Percentiles rank a stretch among this genome's conserved stretches.
These are phyloP conservation scores for Omphalea diandra DNA, from an alignment of 441 rosid genomes.

Conservation along the genomic window DNA sequence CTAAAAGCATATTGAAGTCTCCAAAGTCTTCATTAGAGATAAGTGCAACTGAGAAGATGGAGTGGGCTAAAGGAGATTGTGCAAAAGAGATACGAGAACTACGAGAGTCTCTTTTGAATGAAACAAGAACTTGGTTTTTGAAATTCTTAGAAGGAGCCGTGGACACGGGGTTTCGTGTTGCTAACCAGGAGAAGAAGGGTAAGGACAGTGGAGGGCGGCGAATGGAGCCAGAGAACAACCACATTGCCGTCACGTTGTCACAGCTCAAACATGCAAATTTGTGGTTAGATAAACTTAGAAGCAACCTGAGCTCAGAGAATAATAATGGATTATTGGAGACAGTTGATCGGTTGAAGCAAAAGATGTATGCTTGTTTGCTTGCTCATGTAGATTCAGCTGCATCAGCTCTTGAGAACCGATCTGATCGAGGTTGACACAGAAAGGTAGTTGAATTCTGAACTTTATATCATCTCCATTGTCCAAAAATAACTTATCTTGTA, in stretches of 20 bases:
- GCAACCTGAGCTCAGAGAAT: conserved; percentile 35
- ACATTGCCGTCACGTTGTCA: conserved; percentile 69
- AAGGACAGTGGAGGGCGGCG: conserved; percentile 33
- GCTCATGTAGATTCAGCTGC: conserved; percentile 80
- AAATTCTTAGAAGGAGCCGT: conserved; percentile 72
- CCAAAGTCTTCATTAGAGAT: conserved; percentile 35
- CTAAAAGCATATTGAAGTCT: conserved; percentile 38
- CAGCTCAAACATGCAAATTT: conserved; percentile 80
- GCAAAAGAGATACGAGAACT: conserved; percentile 53
- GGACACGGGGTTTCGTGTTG: conserved; percentile 55
- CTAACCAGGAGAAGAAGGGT: conserved; percentile 47
- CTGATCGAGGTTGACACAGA: conserved; percentile 41
- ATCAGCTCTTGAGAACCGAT: conserved; percentile 57
- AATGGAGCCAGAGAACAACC: conserved; percentile 49
- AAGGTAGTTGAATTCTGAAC: background rate
- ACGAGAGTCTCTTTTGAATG: conserved; percentile 45
- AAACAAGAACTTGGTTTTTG: conserved; percentile 74
- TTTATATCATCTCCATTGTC: conserved; percentile 19
- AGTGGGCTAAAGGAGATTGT: conserved; percentile 74
- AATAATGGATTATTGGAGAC: conserved; percentile 34
- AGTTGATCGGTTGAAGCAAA: conserved; percentile 66
- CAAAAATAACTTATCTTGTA: conserved; percentile 26
- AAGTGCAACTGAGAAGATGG: conserved; percentile 53
- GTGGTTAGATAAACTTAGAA: conserved; percentile 61
- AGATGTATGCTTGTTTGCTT: conserved; percentile 74